Evolutionary conservation across 2,329 filamentous ascomycete species (phyloP).

Genomic region (Aspergillus glaucus): DNA sequence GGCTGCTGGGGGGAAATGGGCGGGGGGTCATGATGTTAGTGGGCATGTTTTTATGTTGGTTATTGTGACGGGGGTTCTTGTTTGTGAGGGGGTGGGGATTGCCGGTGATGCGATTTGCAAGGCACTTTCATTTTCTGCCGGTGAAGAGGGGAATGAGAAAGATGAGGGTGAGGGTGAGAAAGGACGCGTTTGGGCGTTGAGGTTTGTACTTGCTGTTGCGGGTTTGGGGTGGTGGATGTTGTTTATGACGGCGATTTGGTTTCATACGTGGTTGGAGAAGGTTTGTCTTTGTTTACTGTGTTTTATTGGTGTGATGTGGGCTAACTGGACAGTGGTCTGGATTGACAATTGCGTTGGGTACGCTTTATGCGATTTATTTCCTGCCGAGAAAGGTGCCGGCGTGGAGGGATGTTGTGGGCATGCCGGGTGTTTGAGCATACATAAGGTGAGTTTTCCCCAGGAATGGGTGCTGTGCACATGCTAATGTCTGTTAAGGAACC

Average conservation of each 20-base stretch:
- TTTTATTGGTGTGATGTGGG: constrained; percentile 3
- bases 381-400: constrained; percentile 40
- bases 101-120: constrained; percentile 29
- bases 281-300: constrained; percentile 26
- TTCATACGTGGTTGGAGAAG: constrained; percentile 99
- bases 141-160: constrained; percentile 44
- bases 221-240: constrained; percentile 87
- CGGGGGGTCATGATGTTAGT: constrained; percentile 91
- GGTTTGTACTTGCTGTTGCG: constrained; percentile 52
- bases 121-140: constrained; percentile 12
- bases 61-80: constrained; percentile 71
- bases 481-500: not conserved
- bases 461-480: not conserved
- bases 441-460: not conserved
- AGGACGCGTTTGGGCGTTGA: constrained; percentile 50
- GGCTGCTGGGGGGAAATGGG: constrained; percentile 74
- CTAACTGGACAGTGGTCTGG: constrained; percentile 41
- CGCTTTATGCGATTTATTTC: constrained; percentile 48
- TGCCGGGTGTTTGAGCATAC: constrained; percentile 29
- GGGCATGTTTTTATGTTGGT: constrained; percentile 93
- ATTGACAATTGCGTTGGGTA: constrained; percentile 41
- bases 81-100: constrained; percentile 64
- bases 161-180: constrained; percentile 18
- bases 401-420: constrained; percentile 43
- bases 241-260: constrained; percentile 96